phyloP scores from a whole-genome alignment of 495 filamentous ascomycete species.

The Zalerion maritima region DNA sequence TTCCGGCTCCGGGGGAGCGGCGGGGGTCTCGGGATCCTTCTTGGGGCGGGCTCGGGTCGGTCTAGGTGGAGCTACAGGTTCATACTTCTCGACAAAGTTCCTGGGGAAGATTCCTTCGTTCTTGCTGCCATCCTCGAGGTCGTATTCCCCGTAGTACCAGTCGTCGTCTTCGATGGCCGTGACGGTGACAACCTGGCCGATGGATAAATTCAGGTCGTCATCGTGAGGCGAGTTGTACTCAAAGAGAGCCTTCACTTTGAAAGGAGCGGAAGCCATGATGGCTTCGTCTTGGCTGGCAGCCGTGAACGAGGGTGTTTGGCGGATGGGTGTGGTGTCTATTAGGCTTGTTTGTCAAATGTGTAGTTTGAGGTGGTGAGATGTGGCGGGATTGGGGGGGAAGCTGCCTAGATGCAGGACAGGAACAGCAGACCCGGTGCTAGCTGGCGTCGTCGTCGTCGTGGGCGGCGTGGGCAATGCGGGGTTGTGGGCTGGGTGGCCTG shows the following conservation, averaged over 20 bases:
- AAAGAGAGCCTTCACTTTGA: constrained; percentile 90
- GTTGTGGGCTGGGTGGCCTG: too few relatives aligned
- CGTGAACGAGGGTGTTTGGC: too few relatives aligned
- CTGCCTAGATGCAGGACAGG: constrained; percentile 2
- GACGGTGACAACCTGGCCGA: constrained; percentile 84
- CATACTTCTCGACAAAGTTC: constrained; percentile 93
- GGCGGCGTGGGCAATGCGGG: too few relatives aligned
- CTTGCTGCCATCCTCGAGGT: constrained; percentile 54
- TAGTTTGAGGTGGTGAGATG: too few relatives aligned
- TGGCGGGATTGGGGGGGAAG: too few relatives aligned
- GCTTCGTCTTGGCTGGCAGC: constrained; percentile 10
- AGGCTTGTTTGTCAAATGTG: constrained; percentile 9
- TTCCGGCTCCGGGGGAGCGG: constrained; percentile 19
- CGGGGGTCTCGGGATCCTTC: constrained; percentile 43
- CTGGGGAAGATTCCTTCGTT: constrained; percentile 86
- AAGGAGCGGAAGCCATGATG: constrained; percentile 64
- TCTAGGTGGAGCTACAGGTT: constrained; percentile 78
- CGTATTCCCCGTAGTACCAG: constrained; percentile 90
- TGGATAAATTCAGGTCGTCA: constrained; percentile 78
- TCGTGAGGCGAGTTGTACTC: constrained; percentile 85
- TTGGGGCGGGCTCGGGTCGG: constrained; percentile 61
- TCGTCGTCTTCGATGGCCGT: constrained; percentile 83
- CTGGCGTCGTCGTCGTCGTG: too few relatives aligned
- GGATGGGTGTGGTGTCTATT: constrained; percentile 1
- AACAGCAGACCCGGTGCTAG: too few relatives aligned